Conservation (phyloP, 345 rosid genomes). For the Heritiera littoralis region DNA sequence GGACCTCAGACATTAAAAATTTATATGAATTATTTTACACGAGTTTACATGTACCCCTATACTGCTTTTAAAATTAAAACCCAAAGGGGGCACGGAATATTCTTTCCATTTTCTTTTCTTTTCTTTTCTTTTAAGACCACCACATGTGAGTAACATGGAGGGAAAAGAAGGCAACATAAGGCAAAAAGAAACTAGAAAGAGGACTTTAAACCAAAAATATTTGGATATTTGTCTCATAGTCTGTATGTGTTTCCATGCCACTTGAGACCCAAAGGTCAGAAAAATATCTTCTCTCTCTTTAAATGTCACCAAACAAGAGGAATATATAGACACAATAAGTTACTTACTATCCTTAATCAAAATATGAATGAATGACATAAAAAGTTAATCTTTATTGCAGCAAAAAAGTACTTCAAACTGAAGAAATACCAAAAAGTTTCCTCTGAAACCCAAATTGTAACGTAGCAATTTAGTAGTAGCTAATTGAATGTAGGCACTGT, state of each 20-base stretch:
- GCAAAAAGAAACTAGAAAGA: not conserved
- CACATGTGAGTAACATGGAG: not conserved
- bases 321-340: not conserved
- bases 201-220: not conserved
- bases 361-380: not conserved
- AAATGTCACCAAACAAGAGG: not conserved
- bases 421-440: not conserved
- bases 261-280: not conserved
- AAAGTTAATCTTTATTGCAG: not conserved
- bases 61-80: not conserved
- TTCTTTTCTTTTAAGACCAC: not conserved
- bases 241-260: not conserved
- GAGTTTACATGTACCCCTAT: not conserved
- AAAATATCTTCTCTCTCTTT: not conserved
- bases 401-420: not conserved
- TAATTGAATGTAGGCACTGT: not conserved
- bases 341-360: not conserved
- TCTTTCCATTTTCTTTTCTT: not conserved
- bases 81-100: not conserved
- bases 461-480: not conserved
- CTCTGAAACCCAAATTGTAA: conserved; percentile 2
- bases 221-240: not conserved
- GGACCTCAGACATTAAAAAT: not conserved
- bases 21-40: not conserved
- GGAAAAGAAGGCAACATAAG: not conserved